phyloP scores from a whole-genome alignment of 2,329 filamentous ascomycete genomes.

The Aschersonia sp. region DNA sequence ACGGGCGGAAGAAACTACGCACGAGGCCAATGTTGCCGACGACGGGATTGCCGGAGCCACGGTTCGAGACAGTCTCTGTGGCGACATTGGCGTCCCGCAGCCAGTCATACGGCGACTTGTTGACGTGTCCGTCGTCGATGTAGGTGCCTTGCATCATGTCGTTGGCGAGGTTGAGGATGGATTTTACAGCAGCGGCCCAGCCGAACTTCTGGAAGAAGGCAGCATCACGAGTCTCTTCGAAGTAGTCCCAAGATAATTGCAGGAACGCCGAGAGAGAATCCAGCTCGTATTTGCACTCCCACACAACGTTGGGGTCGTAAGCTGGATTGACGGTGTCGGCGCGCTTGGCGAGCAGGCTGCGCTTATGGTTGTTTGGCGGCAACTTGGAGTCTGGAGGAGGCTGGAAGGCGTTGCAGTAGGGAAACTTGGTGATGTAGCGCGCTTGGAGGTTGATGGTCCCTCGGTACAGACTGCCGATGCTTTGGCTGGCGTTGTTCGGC shows the following conservation, averaged over 20 bases:
- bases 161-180: conserved; percentile 53
- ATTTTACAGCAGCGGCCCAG: conserved; percentile 61
- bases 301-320: conserved; percentile 58
- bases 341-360: conserved; percentile 7
- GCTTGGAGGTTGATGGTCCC: conserved; percentile 67
- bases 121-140: conserved; percentile 38
- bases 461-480: conserved; percentile 52
- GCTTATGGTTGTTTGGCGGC: conserved; percentile 6
- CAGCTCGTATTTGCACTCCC: conserved; percentile 94
- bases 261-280: conserved; percentile 84
- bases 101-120: conserved; percentile 58
- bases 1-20: conserved; percentile 78
- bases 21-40: conserved; percentile 68
- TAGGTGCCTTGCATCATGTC: conserved; percentile 67
- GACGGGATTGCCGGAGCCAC: conserved; percentile 68
- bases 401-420: conserved; percentile 93
- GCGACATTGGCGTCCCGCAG: conserved; percentile 55
- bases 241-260: conserved; percentile 67
- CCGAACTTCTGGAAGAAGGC: conserved; percentile 58
- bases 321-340: conserved; percentile 47
- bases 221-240: conserved; percentile 55
- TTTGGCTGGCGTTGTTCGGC: conserved; percentile 23
- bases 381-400: conserved; percentile 56
- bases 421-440: conserved; percentile 52
- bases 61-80: conserved; percentile 69